Evolutionary conservation across 768 basidiomycete species (phyloP), one percentile per base, ranked within the genome.

Genomic region (Russula ochroleuca): DNA sequence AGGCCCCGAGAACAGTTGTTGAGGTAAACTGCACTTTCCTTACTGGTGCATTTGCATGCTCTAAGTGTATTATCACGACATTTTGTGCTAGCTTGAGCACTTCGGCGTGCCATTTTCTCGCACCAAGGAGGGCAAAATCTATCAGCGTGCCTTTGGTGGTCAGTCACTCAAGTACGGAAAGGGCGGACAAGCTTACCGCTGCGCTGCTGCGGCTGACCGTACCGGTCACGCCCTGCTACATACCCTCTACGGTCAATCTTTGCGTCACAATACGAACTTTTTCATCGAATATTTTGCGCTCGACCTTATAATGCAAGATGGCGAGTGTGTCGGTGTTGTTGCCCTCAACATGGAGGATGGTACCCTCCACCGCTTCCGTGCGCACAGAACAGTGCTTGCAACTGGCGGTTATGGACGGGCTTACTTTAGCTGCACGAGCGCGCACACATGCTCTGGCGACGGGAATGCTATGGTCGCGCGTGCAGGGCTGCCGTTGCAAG

Each of bases 251-350:
- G 97, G 97, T 69, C 97, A 99, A 80, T 98, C 96, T 63, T 85
- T 99, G 65, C 89, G 94, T 63, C 97, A 99, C 81, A 88, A 98
- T 81, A 98, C 97, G 75, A 96, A 98, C 78, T 99, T 98, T 79
- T 99, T 99, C 81, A 98, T 99, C 76, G 97, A 99, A 76, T 99
- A 96, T 78, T 98, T 99, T 75, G 97, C 96, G n/a, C 85, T 96
- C 62, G 97, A 99, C 75, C 80, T 99, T 64, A 93, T 99, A 75
- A 99, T 99, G 97, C 82, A 98, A 74, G 94, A 90, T 67, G 97
- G 95, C 70, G 94, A 98, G 77, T 99, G 97, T 80, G 95, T 99
- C 62, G 97, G 97, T 79, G 97, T 99, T 57, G 91, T 98, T 73
- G 97, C 97, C 15, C 83, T 98, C 69, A 99, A 98, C 81, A 96